phyloP scores from a whole-genome alignment of 2,329 filamentous ascomycete species.

The Myriosclerotinia scirpicola region DNA sequence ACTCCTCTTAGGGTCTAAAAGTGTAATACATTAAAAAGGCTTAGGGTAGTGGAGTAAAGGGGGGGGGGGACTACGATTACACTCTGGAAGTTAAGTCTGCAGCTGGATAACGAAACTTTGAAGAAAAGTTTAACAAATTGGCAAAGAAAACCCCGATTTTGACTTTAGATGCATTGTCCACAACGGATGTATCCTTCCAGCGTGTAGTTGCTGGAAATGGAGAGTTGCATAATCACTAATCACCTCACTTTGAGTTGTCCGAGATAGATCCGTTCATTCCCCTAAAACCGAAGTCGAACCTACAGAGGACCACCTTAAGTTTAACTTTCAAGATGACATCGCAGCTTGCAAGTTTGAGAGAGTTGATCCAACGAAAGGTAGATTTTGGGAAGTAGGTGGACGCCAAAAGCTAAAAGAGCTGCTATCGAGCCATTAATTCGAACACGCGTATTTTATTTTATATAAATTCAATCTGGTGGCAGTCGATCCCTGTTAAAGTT shows the following conservation, averaged over 20 bases:
- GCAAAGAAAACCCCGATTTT: background rate
- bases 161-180: background rate
- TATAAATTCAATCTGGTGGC: background rate
- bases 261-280: background rate
- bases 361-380: background rate
- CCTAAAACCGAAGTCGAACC: slow-evolving; percentile 12
- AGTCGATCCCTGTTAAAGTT: background rate
- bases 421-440: background rate
- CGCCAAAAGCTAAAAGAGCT: slow-evolving; percentile 3
- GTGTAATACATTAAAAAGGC: too few relatives aligned
- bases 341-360: background rate
- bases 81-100: background rate
- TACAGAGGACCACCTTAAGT: background rate
- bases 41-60: too few relatives aligned
- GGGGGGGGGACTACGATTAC: background rate
- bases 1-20: too few relatives aligned
- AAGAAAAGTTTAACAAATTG: slow-evolving; percentile 13
- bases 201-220: background rate
- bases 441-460: background rate
- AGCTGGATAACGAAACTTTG: slow-evolving; percentile 4
- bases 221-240: slow-evolving; percentile 5
- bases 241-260: background rate
- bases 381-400: background rate
- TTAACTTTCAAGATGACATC: background rate
- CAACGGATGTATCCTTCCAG: background rate